phyloP scores from a whole-genome alignment of 371 early-diverging fungal species.

The Mucor mucedo region DNA sequence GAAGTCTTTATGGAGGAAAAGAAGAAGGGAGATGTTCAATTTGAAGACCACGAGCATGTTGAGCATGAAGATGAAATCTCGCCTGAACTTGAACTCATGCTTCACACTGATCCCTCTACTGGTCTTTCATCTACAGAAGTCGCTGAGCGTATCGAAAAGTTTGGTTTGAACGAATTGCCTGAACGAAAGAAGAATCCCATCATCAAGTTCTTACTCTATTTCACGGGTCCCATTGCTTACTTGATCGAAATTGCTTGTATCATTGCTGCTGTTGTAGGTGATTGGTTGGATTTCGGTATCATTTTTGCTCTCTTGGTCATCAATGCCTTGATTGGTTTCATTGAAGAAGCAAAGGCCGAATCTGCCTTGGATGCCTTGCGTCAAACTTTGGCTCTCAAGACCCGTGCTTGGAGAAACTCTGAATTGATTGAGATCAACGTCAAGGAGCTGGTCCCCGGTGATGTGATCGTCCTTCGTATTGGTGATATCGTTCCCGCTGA shows the following conservation, averaged over 20 bases:
- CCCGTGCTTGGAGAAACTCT: conserved; percentile 77
- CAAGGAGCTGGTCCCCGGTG: conserved; percentile 81
- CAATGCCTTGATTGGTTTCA: conserved; percentile 90
- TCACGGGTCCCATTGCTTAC: conserved; percentile 88
- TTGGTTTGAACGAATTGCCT: conserved; percentile 75
- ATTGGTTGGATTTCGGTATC: conserved; percentile 89
- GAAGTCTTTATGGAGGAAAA: conserved; percentile 8
- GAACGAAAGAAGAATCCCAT: conserved; percentile 82
- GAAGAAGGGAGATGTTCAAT: conserved; percentile 29
- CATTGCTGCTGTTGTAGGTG: conserved; percentile 71
- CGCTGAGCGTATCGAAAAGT: conserved; percentile 57
- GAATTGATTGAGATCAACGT: conserved; percentile 82
- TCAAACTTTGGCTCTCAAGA: conserved; percentile 85
- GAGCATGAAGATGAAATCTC: conserved; percentile 66
- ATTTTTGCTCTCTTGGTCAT: conserved; percentile 79
- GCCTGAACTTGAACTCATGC: conserved; percentile 70
- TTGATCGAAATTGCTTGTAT: conserved; percentile 85
- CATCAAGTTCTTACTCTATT: conserved; percentile 88
- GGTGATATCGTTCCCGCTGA: conserved; percentile 97
- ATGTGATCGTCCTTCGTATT: conserved; percentile 85
- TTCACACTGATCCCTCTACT: conserved; percentile 68
- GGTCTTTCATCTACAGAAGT: conserved; percentile 67
- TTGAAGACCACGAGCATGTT: conserved; percentile 41
- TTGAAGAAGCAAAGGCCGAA: conserved; percentile 90
- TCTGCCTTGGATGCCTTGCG: conserved; percentile 89